phyloP scores from a whole-genome alignment of 2,329 filamentous ascomycete species.

The Apiospora sp. region DNA sequence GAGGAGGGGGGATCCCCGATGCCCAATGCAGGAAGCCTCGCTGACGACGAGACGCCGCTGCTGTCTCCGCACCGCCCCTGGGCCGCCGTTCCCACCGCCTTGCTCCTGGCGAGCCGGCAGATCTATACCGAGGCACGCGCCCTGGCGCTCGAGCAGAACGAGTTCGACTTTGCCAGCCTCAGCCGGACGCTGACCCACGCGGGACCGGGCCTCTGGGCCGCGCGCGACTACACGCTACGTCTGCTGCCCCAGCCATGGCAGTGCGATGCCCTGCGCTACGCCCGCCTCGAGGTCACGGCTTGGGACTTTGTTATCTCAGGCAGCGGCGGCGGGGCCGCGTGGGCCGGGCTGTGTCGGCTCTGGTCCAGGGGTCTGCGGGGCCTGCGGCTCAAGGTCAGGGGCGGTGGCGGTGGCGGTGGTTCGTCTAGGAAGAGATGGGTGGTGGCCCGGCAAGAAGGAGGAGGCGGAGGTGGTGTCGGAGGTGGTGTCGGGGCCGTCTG shows the following conservation, averaged over 20 bases:
- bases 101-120: constrained; percentile 49
- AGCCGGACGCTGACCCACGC: background rate
- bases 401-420: background rate
- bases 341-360: constrained; percentile 46
- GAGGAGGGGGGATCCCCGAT: background rate
- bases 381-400: constrained; percentile 48
- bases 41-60: constrained; percentile 16
- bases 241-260: constrained; percentile 51
- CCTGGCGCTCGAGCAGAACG: constrained; percentile 52
- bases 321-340: constrained; percentile 40
- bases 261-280: constrained; percentile 47
- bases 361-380: constrained; percentile 48
- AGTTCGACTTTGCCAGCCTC: constrained; percentile 50
- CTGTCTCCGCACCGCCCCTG: constrained; percentile 48
- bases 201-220: background rate
- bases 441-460: background rate
- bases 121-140: constrained; percentile 52
- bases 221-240: constrained; percentile 34
- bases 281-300: constrained; percentile 50
- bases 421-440: constrained; percentile 23
- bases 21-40: background rate
- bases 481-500: constrained; percentile 30
- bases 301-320: constrained; percentile 44
- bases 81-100: constrained; percentile 49
- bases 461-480: constrained; percentile 23